Evolutionary conservation across 345 rosid genomes (phyloP).

Genomic region (Eucalyptus albens): DNA sequence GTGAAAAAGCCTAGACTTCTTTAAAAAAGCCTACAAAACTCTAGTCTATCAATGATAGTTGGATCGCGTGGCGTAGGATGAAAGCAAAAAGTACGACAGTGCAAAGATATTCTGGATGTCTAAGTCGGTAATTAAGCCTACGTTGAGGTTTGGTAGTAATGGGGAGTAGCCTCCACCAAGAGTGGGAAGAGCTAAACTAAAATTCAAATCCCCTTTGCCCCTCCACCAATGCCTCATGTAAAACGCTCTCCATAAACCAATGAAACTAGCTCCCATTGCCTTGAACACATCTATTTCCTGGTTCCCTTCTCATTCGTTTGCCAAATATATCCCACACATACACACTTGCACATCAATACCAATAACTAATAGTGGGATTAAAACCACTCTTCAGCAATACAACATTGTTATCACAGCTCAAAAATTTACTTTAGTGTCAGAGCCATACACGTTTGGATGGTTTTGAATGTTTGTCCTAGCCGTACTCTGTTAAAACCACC

Average conservation of each 20-base stretch:
- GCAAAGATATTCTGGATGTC: neutral
- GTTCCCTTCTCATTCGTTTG: neutral
- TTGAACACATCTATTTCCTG: neutral
- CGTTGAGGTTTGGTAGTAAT: neutral
- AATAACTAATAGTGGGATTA: neutral
- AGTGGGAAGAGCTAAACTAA: neutral
- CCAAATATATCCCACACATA: neutral
- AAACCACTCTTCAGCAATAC: neutral
- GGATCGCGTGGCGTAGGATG: neutral
- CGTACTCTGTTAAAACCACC: neutral
- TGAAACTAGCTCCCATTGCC: neutral
- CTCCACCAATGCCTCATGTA: neutral
- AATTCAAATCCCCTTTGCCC: neutral
- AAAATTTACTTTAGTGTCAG: no score
- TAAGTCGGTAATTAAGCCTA: neutral
- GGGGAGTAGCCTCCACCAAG: neutral
- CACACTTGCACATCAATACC: neutral
- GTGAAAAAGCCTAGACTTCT: neutral
- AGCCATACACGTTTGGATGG: neutral
- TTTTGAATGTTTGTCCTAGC: neutral
- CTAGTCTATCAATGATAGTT: neutral
- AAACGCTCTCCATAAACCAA: neutral
- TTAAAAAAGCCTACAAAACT: neutral
- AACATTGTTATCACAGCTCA: neutral
- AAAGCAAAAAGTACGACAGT: neutral